A percentile compares a stretch with the other conserved stretches of the same genome.
Evolutionary conservation across 805 yeast genomes (phyloP).

Genomic region (Zygosaccharomyces siamensis): DNA sequence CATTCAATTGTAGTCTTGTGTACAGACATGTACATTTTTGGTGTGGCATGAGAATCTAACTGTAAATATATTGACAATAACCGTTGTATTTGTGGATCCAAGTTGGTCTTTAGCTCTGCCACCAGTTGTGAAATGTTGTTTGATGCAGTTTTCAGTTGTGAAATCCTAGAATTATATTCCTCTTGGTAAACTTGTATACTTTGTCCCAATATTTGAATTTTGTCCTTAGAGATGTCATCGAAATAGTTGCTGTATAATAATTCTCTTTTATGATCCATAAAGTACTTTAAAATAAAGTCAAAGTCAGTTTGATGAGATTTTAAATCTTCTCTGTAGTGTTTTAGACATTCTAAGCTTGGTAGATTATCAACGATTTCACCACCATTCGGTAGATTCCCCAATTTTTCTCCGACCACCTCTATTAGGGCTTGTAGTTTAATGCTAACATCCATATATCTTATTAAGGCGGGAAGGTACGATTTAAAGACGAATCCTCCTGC

Average conservation of each 20-base stretch:
- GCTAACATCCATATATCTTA: slow-evolving; percentile 22
- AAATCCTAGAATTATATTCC: slow-evolving; percentile 19
- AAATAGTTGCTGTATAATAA: slow-evolving; percentile 22
- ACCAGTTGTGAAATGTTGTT: slow-evolving; percentile 17
- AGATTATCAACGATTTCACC: slow-evolving; percentile 9
- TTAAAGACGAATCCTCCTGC: slow-evolving; percentile 33
- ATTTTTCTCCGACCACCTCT: slow-evolving; percentile 12
- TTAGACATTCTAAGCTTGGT: slow-evolving; percentile 19
- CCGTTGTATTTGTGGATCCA: slow-evolving; percentile 10
- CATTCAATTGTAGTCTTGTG: slow-evolving; percentile 7
- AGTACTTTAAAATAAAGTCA: slow-evolving; percentile 10
- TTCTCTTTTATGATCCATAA: slow-evolving; percentile 21
- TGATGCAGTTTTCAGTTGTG: slow-evolving; percentile 10
- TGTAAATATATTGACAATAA: slow-evolving; percentile 4
- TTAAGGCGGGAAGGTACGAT: slow-evolving; percentile 31
- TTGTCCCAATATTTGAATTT: slow-evolving; percentile 6
- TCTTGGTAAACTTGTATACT: slow-evolving; percentile 12
- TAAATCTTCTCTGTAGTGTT: slow-evolving; percentile 2
- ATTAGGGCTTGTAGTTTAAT: slow-evolving; percentile 19
- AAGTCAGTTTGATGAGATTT: slow-evolving; percentile 7
- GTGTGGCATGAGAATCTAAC: background rate
- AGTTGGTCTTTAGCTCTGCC: slow-evolving; percentile 20
- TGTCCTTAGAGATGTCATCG: slow-evolving; percentile 18
- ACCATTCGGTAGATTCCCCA: slow-evolving; percentile 7
- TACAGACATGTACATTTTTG: slow-evolving; percentile 7